A percentile compares a stretch with the other conserved stretches of the same genome.
These are phyloP conservation scores for Immersiporthe knoxdaviesiana DNA, from an alignment of 2,329 filamentous ascomycete genomes.

Conservation along the genomic window DNA sequence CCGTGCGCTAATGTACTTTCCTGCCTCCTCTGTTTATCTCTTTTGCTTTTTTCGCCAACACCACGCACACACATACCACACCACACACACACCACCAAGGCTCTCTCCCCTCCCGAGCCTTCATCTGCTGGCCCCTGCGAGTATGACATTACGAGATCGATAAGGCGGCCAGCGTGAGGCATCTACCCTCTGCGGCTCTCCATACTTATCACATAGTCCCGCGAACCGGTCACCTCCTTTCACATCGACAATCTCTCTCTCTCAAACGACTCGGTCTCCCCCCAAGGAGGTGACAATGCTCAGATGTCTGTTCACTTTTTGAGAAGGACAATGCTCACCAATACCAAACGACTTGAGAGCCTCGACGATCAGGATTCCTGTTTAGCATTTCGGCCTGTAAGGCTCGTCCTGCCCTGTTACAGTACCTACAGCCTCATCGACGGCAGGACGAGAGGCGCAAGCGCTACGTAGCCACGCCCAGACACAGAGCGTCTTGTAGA, in stretches of 20 bases:
- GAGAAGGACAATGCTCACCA: neutral
- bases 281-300: neutral
- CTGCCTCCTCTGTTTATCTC: neutral
- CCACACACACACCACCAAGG: neutral
- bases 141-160: neutral
- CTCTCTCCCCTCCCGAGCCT: neutral
- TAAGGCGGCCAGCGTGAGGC: neutral
- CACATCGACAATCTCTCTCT: neutral
- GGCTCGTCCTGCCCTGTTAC: neutral
- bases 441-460: neutral
- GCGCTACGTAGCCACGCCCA: neutral
- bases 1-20: neutral
- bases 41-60: neutral
- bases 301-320: neutral
- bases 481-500: neutral
- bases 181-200: neutral
- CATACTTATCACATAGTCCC: neutral
- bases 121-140: neutral
- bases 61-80: too few relatives aligned
- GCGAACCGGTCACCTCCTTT: neutral
- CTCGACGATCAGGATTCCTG: neutral
- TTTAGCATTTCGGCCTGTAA: neutral
- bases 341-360: neutral
- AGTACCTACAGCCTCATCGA: neutral
- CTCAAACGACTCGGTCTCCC: neutral